Percentiles rank a stretch among this genome's conserved stretches.
These are phyloP conservation scores for Annona squamosa DNA, from an alignment of 164 flowering plant species.

Conservation along the genomic window DNA sequence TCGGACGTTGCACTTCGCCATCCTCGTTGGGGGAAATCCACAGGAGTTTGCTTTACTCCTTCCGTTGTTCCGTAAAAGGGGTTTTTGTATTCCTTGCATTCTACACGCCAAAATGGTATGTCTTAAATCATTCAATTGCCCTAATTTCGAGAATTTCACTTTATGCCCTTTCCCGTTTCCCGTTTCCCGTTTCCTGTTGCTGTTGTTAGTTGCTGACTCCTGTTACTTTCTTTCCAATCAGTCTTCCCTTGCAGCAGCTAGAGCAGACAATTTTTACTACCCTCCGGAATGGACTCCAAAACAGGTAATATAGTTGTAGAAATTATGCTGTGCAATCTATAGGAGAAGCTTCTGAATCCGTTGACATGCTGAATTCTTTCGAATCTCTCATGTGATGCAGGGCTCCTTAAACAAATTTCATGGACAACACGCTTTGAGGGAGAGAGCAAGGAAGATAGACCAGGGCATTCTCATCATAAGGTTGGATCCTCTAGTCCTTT, in stretches of 20 bases:
- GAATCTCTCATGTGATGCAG: conserved; percentile 26
- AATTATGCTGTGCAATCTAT: not conserved
- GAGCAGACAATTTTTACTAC: conserved; percentile 97
- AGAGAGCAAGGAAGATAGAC: conserved; percentile 92
- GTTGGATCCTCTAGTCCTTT: conserved; percentile 22
- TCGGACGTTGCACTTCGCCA: no score
- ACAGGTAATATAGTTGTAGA: conserved; percentile 37
- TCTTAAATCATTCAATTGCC: not conserved
- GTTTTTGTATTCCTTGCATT: not conserved
- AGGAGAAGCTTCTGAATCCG: not conserved
- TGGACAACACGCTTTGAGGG: conserved; percentile 98
- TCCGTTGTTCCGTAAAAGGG: not conserved
- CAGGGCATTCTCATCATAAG: conserved; percentile 95
- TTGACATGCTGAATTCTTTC: conserved; percentile 7
- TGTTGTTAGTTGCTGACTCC: conserved; percentile 5
- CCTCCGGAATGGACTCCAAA: conserved; percentile 98
- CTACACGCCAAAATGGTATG: not conserved
- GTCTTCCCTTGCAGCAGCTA: conserved; percentile 99
- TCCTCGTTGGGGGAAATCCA: no score
- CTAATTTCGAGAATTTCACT: not conserved
- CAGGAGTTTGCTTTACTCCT: no score
- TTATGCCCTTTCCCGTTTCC: not conserved
- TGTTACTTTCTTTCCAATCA: conserved; percentile 30
- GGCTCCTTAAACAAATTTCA: conserved; percentile 92
- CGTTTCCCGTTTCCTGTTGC: not conserved